These are phyloP conservation scores for Cucumis hystrix DNA, from an alignment of 306 rosid species.

Conservation along the genomic window DNA sequence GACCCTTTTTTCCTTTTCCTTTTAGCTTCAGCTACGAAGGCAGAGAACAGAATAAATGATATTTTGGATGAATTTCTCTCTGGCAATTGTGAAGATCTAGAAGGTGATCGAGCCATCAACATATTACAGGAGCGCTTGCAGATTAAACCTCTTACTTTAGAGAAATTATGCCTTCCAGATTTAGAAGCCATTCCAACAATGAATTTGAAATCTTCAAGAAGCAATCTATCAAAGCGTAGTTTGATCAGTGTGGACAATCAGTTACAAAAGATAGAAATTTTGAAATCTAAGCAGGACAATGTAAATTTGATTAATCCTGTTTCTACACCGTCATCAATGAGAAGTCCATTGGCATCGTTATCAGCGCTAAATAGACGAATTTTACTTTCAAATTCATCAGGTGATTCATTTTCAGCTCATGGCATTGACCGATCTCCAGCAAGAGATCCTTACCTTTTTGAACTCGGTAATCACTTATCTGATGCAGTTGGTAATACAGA, in stretches of 20 bases:
- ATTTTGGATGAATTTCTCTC: slow-evolving; percentile 47
- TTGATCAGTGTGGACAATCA: slow-evolving; percentile 30
- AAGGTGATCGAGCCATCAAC: slow-evolving; percentile 35
- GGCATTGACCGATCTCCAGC: slow-evolving; percentile 23
- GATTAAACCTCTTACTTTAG: slow-evolving; percentile 48
- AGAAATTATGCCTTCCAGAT: slow-evolving; percentile 43
- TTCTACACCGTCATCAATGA: slow-evolving; percentile 60
- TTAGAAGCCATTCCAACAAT: slow-evolving; percentile 29
- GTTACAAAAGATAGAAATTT: slow-evolving; percentile 28
- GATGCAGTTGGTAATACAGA: slow-evolving; percentile 21
- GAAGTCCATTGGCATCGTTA: slow-evolving; percentile 48
- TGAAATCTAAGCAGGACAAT: slow-evolving; percentile 10
- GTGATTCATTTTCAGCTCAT: slow-evolving; percentile 49
- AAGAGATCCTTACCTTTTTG: slow-evolving; percentile 16
- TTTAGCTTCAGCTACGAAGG: slow-evolving; percentile 33
- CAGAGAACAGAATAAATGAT: slow-evolving; percentile 21
- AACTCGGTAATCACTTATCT: slow-evolving; percentile 3
- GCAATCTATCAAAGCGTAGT: slow-evolving; percentile 30
- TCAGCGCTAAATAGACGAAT: slow-evolving; percentile 31
- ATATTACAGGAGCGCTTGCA: slow-evolving; percentile 56
- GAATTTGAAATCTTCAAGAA: slow-evolving; percentile 29
- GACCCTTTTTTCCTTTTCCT: slow-evolving; percentile 3
- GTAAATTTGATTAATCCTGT: slow-evolving; percentile 21
- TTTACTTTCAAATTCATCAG: slow-evolving; percentile 30
- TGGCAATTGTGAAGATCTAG: slow-evolving; percentile 39